Base-by-base conservation (phyloP, 106 monocot species). In the Acanthochlamys bracteata region DNA sequence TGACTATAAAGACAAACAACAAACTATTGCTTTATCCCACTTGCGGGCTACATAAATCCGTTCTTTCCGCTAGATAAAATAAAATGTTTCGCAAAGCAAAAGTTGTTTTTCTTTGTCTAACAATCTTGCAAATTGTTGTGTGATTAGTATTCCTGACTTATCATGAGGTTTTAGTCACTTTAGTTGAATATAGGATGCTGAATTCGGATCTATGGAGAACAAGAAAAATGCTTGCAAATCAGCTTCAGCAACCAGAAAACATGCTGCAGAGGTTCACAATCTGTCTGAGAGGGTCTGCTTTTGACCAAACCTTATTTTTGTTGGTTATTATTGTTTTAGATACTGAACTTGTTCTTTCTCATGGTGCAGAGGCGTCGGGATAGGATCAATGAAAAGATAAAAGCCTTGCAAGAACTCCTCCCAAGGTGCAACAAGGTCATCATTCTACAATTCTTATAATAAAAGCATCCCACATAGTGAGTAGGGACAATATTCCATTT, bases 361-460 rank as follows among this genome's bases (percentile, higher is more conserved):
- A 2, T n/a, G 57, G 14, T 45, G 42, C 61, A 82, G 82, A 73
- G 66, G 46, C 76, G 82, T 20, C 64, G 82, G 4, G 77, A 77
- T 41, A 69, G 77, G 61, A 82, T 82, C 7, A 82, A 74, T 69
- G 73, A 82, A 61, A 82, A 77, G 73, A 76, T 82, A 76, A 82
- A 70, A 39, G 59, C 66, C 39, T 63, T 82, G 57, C 82, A 76
- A 61, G 52, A 73, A 22, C 76, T 82, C 33, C 72, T 82, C 25
- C 81, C 81, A 26, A 65, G 69, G 41, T 76, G 77, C 55, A 73
- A 82, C 46, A 82, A 82, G 77, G 82, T 77, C 25, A 65, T 21
- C 42, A 60, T 67, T 22, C 20, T 64, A 25, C 43, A 25, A 25
- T 11, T 42, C 27, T 22, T 23, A n/a, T n/a, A 9, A 25, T 13